phyloP scores from a whole-genome alignment of 257 asterid genomes.

The Dorcoceras hygrometricum region DNA sequence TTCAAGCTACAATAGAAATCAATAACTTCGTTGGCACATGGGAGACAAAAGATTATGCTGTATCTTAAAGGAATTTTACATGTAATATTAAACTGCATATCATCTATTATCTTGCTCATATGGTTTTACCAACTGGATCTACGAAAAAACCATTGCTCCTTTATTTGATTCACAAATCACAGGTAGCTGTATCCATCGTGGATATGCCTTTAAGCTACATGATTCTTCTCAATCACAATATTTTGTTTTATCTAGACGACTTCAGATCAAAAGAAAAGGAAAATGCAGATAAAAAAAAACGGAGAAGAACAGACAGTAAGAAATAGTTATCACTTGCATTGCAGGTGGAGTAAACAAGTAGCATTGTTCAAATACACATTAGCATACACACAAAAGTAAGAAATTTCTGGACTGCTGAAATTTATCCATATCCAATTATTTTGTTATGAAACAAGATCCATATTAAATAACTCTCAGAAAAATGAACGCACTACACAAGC shows the following conservation, averaged over 20 bases:
- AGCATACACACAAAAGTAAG: slow-evolving; percentile 5
- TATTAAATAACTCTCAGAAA: slow-evolving; percentile 15
- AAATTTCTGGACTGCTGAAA: not conserved
- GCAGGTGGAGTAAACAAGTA: slow-evolving; percentile 3
- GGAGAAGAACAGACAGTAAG: not conserved
- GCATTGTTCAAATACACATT: not conserved
- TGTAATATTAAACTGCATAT: not conserved
- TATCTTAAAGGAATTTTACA: not conserved
- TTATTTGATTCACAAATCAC: not conserved
- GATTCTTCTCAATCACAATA: not conserved
- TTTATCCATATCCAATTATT: not conserved
- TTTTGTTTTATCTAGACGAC: not conserved
- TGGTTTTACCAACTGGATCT: not conserved
- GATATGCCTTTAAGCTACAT: not conserved
- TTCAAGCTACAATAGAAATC: not conserved
- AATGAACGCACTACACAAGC: slow-evolving; percentile 14
- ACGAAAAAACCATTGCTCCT: not conserved
- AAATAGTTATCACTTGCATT: slow-evolving; percentile 1
- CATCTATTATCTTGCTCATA: not conserved
- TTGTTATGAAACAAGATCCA: slow-evolving; percentile 13
- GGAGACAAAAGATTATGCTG: not conserved
- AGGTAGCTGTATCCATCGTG: not conserved
- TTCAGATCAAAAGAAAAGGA: not conserved
- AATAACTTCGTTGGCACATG: not conserved
- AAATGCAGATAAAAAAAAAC: no score